Evolutionary conservation across 2,329 filamentous ascomycete genomes (phyloP).

Genomic region (Clarireedia paspali): DNA sequence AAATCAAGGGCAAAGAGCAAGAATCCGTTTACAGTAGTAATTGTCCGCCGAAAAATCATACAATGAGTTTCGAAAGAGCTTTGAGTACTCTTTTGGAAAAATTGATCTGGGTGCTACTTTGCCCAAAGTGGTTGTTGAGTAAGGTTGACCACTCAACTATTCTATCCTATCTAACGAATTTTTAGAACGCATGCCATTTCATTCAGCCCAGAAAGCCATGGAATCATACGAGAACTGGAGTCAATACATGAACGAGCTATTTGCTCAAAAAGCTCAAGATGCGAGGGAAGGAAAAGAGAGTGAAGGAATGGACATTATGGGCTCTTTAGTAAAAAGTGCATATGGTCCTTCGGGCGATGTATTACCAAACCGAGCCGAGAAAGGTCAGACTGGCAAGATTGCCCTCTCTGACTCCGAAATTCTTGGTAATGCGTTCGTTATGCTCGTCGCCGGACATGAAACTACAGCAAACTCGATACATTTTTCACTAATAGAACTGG

Average conservation of each 20-base stretch:
- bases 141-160: constrained; percentile 16
- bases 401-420: constrained; percentile 57
- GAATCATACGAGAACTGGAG: constrained; percentile 47
- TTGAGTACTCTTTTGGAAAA: constrained; percentile 45
- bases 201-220: constrained; percentile 37
- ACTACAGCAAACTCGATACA: constrained; percentile 71
- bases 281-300: constrained; percentile 31
- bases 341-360: constrained; percentile 28
- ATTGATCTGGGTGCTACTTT: constrained; percentile 43
- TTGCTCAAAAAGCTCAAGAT: constrained; percentile 42
- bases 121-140: constrained; percentile 43
- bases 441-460: constrained; percentile 70
- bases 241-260: constrained; percentile 55
- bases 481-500: constrained; percentile 61
- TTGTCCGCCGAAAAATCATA: constrained; percentile 34
- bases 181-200: constrained; percentile 35
- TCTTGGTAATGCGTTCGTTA: constrained; percentile 63
- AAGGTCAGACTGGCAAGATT: constrained; percentile 45
- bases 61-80: constrained; percentile 48
- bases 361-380: constrained; percentile 34
- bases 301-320: constrained; percentile 48
- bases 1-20: constrained; percentile 37
- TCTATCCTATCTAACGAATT: neutral
- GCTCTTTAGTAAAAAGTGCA: constrained; percentile 39
- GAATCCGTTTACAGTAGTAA: constrained; percentile 34